Evolutionary conservation across 179 eudicot species (phyloP).

Genomic region (Actinidia polygama): DNA sequence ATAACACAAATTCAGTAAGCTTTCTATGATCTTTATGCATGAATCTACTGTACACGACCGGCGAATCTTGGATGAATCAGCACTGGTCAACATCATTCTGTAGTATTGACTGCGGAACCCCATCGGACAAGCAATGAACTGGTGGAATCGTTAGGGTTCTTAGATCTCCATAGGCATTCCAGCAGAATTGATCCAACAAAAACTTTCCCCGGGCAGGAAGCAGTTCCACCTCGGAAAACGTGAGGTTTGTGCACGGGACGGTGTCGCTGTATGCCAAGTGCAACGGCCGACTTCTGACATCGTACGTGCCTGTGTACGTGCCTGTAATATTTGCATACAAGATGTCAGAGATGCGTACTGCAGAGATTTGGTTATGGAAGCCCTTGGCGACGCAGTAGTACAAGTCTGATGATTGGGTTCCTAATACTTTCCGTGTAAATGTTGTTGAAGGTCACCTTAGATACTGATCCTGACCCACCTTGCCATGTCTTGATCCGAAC

Average conservation of each 20-base stretch:
- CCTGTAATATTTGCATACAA: conserved; percentile 67
- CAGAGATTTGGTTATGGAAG: conserved; percentile 72
- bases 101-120: conserved; percentile 41
- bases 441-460: conserved; percentile 64
- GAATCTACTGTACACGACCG: not conserved
- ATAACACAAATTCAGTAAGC: no score
- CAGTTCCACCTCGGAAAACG: conserved; percentile 61
- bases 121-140: conserved; percentile 70
- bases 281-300: conserved; percentile 62
- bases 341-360: conserved; percentile 64
- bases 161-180: conserved; percentile 79
- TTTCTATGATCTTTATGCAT: not conserved
- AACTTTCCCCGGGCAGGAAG: conserved; percentile 59
- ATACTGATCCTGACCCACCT: conserved; percentile 86
- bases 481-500: conserved; percentile 94
- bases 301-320: conserved; percentile 86
- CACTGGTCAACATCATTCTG: conserved; percentile 26
- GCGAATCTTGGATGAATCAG: conserved; percentile 7
- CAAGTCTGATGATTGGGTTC: conserved; percentile 81
- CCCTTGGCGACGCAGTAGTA: conserved; percentile 71
- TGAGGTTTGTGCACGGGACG: conserved; percentile 78
- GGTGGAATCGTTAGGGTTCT: conserved; percentile 71
- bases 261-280: conserved; percentile 78
- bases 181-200: conserved; percentile 68
- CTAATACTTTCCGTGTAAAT: conserved; percentile 82